Evolutionary conservation across 768 basidiomycete species (phyloP).

Genomic region (Trametes elegans): DNA sequence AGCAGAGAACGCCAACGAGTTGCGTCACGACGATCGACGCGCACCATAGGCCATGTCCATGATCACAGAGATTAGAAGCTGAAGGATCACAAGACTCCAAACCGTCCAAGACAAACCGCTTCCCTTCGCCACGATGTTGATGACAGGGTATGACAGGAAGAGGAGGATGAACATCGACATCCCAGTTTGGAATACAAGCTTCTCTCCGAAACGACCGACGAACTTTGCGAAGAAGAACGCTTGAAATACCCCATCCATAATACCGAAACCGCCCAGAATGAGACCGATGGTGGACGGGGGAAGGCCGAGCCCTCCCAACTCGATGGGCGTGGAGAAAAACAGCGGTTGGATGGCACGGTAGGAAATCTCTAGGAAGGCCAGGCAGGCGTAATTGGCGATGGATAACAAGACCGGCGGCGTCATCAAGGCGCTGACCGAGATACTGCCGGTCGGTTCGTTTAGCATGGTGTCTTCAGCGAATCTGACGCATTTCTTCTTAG

Average conservation of each 20-base stretch:
- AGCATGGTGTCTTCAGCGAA: slow-evolving; percentile 1
- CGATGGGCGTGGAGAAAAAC: slow-evolving; percentile 38
- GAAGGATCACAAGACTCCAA: slow-evolving; percentile 25
- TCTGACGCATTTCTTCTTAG: slow-evolving; percentile 12
- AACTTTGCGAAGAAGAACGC: slow-evolving; percentile 37
- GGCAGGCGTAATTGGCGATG: slow-evolving; percentile 32
- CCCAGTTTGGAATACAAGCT: slow-evolving; percentile 28
- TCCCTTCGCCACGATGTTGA: slow-evolving; percentile 24
- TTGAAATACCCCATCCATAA: slow-evolving; percentile 39
- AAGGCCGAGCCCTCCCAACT: slow-evolving; percentile 38
- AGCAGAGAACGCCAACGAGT: neutral
- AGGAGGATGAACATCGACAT: slow-evolving; percentile 28
- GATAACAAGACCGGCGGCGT: slow-evolving; percentile 33
- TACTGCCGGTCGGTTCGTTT: neutral
- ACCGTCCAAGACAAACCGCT: slow-evolving; percentile 21
- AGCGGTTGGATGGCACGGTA: slow-evolving; percentile 38
- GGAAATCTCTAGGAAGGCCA: slow-evolving; percentile 40
- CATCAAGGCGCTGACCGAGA: slow-evolving; percentile 27
- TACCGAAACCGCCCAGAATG: slow-evolving; percentile 36
- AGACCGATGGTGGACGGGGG: slow-evolving; percentile 38
- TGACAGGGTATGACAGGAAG: slow-evolving; percentile 31
- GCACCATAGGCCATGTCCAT: slow-evolving; percentile 32
- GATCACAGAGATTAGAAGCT: slow-evolving; percentile 25
- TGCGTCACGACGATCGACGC: slow-evolving; percentile 1
- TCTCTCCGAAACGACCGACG: slow-evolving; percentile 36